phyloP scores from a whole-genome alignment of 2,329 filamentous ascomycete genomes.

The Verruconis gallopava region DNA sequence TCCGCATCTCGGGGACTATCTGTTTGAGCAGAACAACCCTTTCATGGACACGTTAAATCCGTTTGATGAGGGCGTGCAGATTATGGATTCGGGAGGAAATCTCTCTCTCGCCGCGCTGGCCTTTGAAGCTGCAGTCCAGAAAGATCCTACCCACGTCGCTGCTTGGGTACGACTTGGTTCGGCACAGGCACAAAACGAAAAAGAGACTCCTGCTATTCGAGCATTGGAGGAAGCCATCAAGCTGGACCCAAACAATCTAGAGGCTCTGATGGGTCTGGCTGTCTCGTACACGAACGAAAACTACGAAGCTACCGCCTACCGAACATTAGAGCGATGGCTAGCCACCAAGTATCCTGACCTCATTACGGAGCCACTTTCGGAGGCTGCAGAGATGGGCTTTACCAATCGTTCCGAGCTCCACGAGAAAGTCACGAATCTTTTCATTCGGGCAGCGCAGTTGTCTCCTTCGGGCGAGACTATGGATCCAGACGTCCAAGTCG shows the following conservation, averaged over 20 bases:
- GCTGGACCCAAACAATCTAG: slow-evolving; percentile 72
- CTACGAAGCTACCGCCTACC: slow-evolving; percentile 93
- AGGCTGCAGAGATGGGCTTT: slow-evolving; percentile 76
- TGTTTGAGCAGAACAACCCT: slow-evolving; percentile 90
- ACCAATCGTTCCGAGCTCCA: slow-evolving; percentile 85
- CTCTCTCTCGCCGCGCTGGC: slow-evolving; percentile 84
- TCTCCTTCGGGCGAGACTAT: slow-evolving; percentile 88
- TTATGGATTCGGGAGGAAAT: slow-evolving; percentile 88
- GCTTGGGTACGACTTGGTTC: slow-evolving; percentile 89
- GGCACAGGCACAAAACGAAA: slow-evolving; percentile 95
- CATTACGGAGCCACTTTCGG: slow-evolving; percentile 57
- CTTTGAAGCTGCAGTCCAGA: slow-evolving; percentile 90
- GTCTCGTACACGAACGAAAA: slow-evolving; percentile 98
- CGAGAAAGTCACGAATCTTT: slow-evolving; percentile 77
- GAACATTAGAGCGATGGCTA: slow-evolving; percentile 91
- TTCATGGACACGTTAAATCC: slow-evolving; percentile 72
- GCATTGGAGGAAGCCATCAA: slow-evolving; percentile 85
- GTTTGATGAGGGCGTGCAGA: slow-evolving; percentile 84
- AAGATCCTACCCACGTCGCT: slow-evolving; percentile 73
- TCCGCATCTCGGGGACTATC: slow-evolving; percentile 73
- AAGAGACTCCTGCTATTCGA: slow-evolving; percentile 89
- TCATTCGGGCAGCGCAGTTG: slow-evolving; percentile 84
- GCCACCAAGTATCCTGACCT: slow-evolving; percentile 87
- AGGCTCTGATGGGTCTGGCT: slow-evolving; percentile 86
- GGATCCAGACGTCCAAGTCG: slow-evolving; percentile 97